Base-by-base conservation (phyloP, 2,329 filamentous ascomycete species). In the Pseudogymnoascus sp. region DNA sequence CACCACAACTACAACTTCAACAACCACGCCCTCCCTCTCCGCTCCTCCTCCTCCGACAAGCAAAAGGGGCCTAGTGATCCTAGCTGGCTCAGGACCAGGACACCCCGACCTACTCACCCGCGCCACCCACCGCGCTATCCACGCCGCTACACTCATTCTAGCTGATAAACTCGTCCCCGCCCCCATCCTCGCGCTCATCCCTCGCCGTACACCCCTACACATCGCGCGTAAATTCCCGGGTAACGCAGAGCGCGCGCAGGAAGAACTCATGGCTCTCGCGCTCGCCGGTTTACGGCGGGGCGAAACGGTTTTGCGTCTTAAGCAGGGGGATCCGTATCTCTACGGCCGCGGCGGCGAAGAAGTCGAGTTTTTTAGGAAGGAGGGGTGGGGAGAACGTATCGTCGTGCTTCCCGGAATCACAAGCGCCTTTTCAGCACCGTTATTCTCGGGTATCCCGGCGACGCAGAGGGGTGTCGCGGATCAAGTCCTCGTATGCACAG, bases 141-240 rank as follows among this genome's bases (percentile, higher is more conserved):
- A 85, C 58, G 77, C 80, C 8, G 90, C 90, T 29, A 89, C 93
- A 72, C 75, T 94, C n/a, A 83, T 94, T 64, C 84, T 94, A 4
- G 90, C 90, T 42, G 90, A 94, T 76, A 94, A 94, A 76, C 87
- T 94, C 58, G 90, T 94, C 3, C 91, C 94, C 0, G 82, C 90
- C 0, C 86, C 89, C 6, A 91, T 99, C 2, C 81, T 99, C 8
- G 90, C 93, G 66, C 84, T 99, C 13, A 89, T 97, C 62, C 94
- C 94, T 1, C 90, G 94, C 36, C 85, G 93, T 61, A 96, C 92
- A 7, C 87, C 89, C 8, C 88, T 97, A 10, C 86, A 91, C 69
- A 99, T 99, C 69, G 93, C 94, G 4, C 89, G 92, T 71, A 99
- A 99, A 74, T 99, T 99, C 75, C 94, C 94, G 0, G 94, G 94